phyloP scores from a whole-genome alignment of 371 early-diverging fungal genomes.

The Mucor ambiguus region DNA sequence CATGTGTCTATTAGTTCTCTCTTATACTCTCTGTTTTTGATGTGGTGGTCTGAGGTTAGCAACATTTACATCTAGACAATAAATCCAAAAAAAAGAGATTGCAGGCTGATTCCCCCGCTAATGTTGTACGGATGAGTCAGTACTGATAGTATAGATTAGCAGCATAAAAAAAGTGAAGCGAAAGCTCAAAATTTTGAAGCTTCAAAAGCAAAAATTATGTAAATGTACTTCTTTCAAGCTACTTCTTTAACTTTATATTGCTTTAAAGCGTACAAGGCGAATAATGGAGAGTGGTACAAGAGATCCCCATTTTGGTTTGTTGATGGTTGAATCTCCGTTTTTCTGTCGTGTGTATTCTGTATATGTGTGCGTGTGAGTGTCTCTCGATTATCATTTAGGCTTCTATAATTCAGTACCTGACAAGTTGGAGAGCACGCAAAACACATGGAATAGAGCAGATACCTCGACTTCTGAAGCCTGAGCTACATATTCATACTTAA shows the following conservation, averaged over 20 bases:
- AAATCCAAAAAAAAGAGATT: constrained; percentile 7
- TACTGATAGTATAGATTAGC: neutral
- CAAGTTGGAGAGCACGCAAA: neutral
- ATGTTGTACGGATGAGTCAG: constrained; percentile 1
- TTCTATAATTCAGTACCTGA: neutral
- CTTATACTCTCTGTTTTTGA: constrained; percentile 10
- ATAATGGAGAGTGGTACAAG: neutral
- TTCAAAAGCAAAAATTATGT: neutral
- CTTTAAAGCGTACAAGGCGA: constrained; percentile 4
- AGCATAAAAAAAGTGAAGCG: constrained; percentile 2
- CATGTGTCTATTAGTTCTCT: constrained; percentile 15
- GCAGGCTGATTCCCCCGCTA: constrained; percentile 8
- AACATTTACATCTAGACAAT: constrained; percentile 5
- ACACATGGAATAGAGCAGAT: neutral
- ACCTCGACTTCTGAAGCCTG: neutral
- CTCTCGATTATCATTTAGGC: neutral
- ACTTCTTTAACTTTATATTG: constrained; percentile 15
- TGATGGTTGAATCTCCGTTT: constrained; percentile 8
- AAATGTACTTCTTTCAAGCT: constrained; percentile 8
- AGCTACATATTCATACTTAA: too few relatives aligned
- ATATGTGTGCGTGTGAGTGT: neutral
- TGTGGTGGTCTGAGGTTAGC: constrained; percentile 23
- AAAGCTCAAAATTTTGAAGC: neutral
- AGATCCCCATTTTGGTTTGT: constrained; percentile 3
- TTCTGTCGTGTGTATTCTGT: neutral